A percentile compares a stretch with the other conserved stretches of the same genome.
Conservation (phyloP, 345 rosid genomes). For the Heritiera littoralis region DNA sequence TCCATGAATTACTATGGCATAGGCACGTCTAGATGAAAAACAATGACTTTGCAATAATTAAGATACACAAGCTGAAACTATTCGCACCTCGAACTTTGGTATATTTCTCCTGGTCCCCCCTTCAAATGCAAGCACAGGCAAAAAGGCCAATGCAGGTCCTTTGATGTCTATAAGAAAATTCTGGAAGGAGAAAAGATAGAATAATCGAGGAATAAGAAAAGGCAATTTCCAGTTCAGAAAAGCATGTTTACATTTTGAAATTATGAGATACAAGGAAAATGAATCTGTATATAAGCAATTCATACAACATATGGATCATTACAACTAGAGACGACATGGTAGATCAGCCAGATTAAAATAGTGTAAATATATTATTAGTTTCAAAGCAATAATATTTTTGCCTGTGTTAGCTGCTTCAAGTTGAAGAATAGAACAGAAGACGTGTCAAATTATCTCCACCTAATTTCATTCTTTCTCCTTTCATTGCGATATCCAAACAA, state of each 20-base stretch:
- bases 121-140: slow-evolving; percentile 88
- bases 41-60: background rate
- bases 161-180: slow-evolving; percentile 77
- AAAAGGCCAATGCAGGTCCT: slow-evolving; percentile 67
- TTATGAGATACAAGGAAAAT: too few relatives aligned
- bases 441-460: background rate
- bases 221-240: too few relatives aligned
- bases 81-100: slow-evolving; percentile 67
- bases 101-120: slow-evolving; percentile 82
- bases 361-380: background rate
- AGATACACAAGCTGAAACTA: background rate
- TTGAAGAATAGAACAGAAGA: background rate
- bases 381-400: background rate
- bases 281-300: background rate
- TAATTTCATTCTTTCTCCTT: slow-evolving; percentile 2
- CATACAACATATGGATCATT: background rate
- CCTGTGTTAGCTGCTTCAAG: background rate
- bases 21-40: background rate
- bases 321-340: background rate
- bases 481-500: background rate
- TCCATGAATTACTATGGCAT: background rate
- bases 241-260: too few relatives aligned
- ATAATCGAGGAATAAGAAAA: too few relatives aligned
- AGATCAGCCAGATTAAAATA: slow-evolving; percentile 11
- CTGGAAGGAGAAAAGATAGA: slow-evolving; percentile 34